A percentile compares a stretch with the other conserved stretches of the same genome.
These are phyloP conservation scores for Artemisia argyi DNA, from an alignment of 129 eudicot species.

Conservation along the genomic window DNA sequence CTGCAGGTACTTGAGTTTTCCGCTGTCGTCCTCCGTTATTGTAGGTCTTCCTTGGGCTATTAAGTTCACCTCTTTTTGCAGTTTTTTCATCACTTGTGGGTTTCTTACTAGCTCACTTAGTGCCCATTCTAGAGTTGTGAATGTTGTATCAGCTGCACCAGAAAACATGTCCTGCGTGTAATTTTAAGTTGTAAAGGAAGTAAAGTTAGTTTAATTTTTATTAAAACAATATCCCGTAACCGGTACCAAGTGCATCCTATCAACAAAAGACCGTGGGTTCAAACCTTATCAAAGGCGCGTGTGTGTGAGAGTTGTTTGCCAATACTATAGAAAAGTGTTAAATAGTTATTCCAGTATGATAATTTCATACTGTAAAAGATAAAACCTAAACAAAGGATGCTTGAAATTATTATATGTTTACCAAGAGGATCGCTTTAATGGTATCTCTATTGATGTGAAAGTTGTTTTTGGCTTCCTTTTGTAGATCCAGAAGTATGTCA, in stretches of 20 bases:
- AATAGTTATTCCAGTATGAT: too few species aligned
- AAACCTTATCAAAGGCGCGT: too few species aligned
- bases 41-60: not conserved
- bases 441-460: too few species aligned
- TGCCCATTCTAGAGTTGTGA: slow-evolving; percentile 8
- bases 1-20: not conserved
- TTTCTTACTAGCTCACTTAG: not conserved
- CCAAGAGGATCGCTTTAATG: too few species aligned
- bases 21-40: not conserved
- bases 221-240: not conserved
- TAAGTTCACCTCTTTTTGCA: not conserved
- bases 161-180: not conserved
- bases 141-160: slow-evolving; percentile 4
- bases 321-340: too few species aligned
- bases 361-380: too few species aligned
- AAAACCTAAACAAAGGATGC: not conserved
- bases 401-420: too few species aligned
- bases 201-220: not conserved
- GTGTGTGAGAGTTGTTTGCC: too few species aligned
- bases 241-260: not conserved
- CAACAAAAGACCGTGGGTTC: too few species aligned
- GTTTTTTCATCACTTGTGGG: not conserved
- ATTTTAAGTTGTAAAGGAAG: not conserved
- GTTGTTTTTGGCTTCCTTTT: too few species aligned
- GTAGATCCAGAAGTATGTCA: too few species aligned